Evolutionary conservation across 768 basidiomycete genomes (phyloP), one percentile per base, ranked within the genome.

Genomic region (Clitopilus hobsonii): DNA sequence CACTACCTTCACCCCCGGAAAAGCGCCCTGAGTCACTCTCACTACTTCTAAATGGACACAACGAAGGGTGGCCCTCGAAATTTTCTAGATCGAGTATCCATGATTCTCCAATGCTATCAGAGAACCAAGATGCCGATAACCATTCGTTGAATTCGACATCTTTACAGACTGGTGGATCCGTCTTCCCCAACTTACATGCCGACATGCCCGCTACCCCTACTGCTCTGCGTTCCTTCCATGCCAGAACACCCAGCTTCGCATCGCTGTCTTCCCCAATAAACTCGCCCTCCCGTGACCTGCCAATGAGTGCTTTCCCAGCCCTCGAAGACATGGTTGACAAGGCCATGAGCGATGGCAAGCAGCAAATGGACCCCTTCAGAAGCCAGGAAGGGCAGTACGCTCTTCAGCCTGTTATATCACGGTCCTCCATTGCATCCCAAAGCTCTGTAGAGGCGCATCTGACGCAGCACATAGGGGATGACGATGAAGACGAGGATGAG

Each of bases 1-100:
- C 69, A 10, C 58, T 71, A 10, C 71, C 71, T 22, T 72, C 71
- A 5, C 72, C 71, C 2, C 70, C 68, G 2, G 55, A 59, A 22
- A 45, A 58, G 13, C 72, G 71, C 2, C 70, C 68, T 3, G 55
- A 60, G 22, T 49, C 58, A 16, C 48, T 56, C 36, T 60, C 63
- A 25, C 47, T 51, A n/a, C 27, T 16, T 51, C n/a, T 47, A 23
- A 48, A 26, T 29, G 57, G 5, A 11, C 30, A 55, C 16, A 51
- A 55, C 5, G 56, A 50, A 45, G n/a, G 16, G 10, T 28, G 22
- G 27, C 2, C 49, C 28, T 32, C 27, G 10, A 55, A 49, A 11
- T 45, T 54, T 47, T 23, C n/a, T 32, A 38, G 11, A 1, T 30
- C 32, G 10, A 20, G 28, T 22, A 10, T 23, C 3, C 41, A 45